phyloP scores from a whole-genome alignment of 83 land plant species.

The Larix sibirica region DNA sequence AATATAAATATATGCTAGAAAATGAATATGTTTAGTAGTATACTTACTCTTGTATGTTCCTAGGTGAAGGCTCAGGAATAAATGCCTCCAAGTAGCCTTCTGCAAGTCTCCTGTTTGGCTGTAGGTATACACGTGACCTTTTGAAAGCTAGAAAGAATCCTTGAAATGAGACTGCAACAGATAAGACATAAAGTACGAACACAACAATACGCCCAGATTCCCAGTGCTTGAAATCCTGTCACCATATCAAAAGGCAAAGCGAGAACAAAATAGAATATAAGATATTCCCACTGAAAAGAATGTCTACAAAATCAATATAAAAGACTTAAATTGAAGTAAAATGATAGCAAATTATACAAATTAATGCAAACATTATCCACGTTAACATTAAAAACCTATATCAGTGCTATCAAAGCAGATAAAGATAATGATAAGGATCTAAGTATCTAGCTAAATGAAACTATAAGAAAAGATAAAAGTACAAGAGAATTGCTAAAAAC shows the following conservation, averaged over 20 bases:
- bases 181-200: slow-evolving; percentile 53
- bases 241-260: background rate
- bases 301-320: background rate
- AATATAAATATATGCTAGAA: background rate
- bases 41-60: slow-evolving; percentile 72
- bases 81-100: slow-evolving; percentile 91
- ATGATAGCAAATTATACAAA: background rate
- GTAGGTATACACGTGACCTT: slow-evolving; percentile 32
- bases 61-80: slow-evolving; percentile 84
- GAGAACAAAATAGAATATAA: background rate
- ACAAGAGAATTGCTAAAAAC: too few species aligned
- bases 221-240: slow-evolving; percentile 80
- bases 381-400: background rate
- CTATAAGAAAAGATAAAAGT: too few species aligned
- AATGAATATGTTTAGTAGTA: background rate
- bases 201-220: slow-evolving; percentile 72
- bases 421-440: too few species aligned
- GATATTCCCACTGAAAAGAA: background rate
- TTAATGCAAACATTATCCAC: background rate
- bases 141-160: slow-evolving; percentile 43
- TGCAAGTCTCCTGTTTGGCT: slow-evolving; percentile 36
- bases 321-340: background rate
- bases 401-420: too few species aligned
- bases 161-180: slow-evolving; percentile 48
- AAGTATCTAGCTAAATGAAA: too few species aligned